Evolutionary conservation across 768 basidiomycete species (phyloP).

Genomic region (Mycena alexandri): DNA sequence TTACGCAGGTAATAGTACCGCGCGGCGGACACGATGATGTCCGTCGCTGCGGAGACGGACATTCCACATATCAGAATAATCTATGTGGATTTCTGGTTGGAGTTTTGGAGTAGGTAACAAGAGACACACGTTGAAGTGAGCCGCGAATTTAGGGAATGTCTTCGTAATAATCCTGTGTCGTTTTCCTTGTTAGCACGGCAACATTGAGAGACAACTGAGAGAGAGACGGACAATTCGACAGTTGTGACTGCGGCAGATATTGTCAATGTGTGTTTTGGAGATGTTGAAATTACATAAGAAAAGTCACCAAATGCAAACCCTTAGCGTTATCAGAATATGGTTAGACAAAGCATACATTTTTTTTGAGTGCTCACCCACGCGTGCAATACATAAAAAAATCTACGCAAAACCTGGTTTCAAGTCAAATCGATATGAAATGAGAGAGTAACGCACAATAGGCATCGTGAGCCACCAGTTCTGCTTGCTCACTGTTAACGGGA

Average conservation of each 20-base stretch:
- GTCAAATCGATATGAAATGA: too few species aligned
- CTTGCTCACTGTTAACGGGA: conserved; percentile 48
- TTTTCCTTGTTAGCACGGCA: neutral
- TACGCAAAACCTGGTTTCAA: too few species aligned
- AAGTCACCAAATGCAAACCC: conserved; percentile 25
- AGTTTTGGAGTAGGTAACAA: neutral
- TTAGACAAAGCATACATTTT: too few species aligned
- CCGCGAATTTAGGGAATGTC: conserved; percentile 17
- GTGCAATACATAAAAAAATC: too few species aligned
- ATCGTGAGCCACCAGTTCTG: conserved; percentile 48
- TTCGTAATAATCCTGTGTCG: conserved; percentile 20
- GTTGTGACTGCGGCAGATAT: conserved; percentile 15
- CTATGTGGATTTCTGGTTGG: neutral
- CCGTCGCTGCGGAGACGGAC: conserved; percentile 29
- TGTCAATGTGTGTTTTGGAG: neutral
- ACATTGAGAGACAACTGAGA: neutral
- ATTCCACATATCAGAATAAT: conserved; percentile 15
- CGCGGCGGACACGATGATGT: conserved; percentile 26
- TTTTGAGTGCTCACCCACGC: too few species aligned
- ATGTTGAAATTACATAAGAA: neutral
- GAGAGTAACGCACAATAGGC: conserved; percentile 38
- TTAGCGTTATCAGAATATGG: neutral
- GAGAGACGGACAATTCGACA: conserved; percentile 17
- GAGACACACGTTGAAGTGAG: conserved; percentile 11
- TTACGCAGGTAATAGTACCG: conserved; percentile 33